Percentiles rank a stretch among this genome's conserved stretches.
These are phyloP conservation scores for Nowakowskiella sp. DNA, from an alignment of 192 early-diverging fungal species.

Conservation along the genomic window DNA sequence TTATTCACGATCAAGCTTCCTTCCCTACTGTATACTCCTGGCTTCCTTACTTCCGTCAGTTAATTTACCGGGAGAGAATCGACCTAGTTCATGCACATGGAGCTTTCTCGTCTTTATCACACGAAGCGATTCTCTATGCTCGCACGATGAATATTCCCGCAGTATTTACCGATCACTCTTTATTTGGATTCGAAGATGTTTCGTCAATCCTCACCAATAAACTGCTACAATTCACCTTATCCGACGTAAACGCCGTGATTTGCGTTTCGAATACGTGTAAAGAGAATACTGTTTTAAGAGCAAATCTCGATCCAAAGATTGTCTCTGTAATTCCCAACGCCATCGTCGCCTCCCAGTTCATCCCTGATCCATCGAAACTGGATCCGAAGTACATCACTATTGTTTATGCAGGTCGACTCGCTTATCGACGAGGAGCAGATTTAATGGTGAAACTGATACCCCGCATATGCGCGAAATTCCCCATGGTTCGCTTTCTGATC, in stretches of 20 bases:
- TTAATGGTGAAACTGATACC: conserved; percentile 88
- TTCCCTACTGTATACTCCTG: conserved; percentile 78
- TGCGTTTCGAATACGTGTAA: conserved; percentile 98
- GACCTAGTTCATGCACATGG: conserved; percentile 76
- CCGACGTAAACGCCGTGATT: conserved; percentile 95
- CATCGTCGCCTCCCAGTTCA: conserved; percentile 86
- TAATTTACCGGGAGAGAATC: conserved; percentile 83
- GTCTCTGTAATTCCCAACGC: conserved; percentile 98
- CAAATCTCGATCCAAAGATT: conserved; percentile 75
- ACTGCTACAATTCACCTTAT: conserved; percentile 90
- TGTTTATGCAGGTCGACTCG: conserved; percentile 84
- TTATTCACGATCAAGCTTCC: conserved; percentile 78
- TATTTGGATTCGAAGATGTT: conserved; percentile 94
- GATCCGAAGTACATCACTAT: conserved; percentile 82
- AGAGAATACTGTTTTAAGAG: conserved; percentile 95
- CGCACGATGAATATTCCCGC: conserved; percentile 91
- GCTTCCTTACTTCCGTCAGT: conserved; percentile 87
- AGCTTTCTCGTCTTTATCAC: conserved; percentile 89
- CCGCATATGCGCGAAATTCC: conserved; percentile 68
- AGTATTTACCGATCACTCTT: conserved; percentile 94
- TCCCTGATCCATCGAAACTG: conserved; percentile 65
- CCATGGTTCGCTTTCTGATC: conserved; percentile 84
- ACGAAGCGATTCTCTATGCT: conserved; percentile 92
- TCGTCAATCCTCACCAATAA: conserved; percentile 93
- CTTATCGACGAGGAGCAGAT: conserved; percentile 94